Percentiles rank a stretch among this genome's conserved stretches.
Conservation (phyloP, 441 rosid genomes). For the Gossypium aridum region DNA sequence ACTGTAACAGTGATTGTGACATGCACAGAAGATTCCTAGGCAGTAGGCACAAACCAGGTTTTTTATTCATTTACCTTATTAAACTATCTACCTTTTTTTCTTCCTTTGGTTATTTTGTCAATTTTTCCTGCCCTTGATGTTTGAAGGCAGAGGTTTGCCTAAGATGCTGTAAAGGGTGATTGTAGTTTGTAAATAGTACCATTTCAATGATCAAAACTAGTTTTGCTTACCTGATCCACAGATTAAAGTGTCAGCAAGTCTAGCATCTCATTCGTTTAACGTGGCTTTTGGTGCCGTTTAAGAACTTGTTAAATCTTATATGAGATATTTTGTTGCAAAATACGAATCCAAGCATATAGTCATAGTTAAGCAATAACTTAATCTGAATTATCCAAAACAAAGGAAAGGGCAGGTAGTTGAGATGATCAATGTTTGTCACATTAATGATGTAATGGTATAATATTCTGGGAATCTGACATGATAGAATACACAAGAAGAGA, state of each 20-base stretch:
- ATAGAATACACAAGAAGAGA: background rate
- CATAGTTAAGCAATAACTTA: background rate
- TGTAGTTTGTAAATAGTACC: background rate
- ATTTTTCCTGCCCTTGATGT: background rate
- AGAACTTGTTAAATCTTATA: background rate
- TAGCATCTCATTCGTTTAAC: background rate
- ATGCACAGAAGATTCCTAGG: constrained; percentile 17
- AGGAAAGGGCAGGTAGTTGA: too few relatives aligned
- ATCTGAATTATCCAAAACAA: background rate
- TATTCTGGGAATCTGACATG: background rate
- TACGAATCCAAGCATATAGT: background rate
- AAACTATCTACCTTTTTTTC: background rate
- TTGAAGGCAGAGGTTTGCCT: background rate
- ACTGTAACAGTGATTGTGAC: constrained; percentile 15
- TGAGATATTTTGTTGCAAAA: background rate
- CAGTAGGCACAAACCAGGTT: constrained; percentile 23
- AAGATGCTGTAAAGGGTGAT: background rate
- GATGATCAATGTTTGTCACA: background rate
- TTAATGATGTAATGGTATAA: background rate
- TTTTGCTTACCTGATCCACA: background rate
- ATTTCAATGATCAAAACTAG: background rate
- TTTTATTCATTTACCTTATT: constrained; percentile 16
- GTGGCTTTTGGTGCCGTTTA: background rate
- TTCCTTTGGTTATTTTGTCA: background rate
- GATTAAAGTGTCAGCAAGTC: background rate